Evolutionary conservation across 2,329 filamentous ascomycete species (phyloP).

Genomic region (Didymellaceae sp.): DNA sequence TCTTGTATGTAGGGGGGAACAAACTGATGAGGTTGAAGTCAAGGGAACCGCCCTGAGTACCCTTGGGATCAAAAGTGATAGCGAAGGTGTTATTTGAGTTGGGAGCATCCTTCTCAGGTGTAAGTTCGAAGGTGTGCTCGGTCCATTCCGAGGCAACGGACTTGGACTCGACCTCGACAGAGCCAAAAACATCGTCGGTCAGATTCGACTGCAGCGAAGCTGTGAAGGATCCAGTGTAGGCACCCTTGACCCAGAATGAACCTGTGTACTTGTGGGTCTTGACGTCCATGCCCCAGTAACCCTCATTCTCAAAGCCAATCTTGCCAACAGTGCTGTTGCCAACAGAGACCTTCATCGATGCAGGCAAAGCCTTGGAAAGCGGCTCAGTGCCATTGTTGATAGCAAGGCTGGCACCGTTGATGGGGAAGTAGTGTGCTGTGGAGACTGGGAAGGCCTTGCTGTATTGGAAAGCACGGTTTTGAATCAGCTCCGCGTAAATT

Average conservation of each 20-base stretch:
- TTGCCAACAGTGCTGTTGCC: constrained; percentile 46
- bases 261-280: constrained; percentile 56
- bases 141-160: constrained; percentile 47
- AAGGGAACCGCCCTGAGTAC: constrained; percentile 30
- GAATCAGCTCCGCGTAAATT: constrained; percentile 73
- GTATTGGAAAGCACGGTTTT: constrained; percentile 73
- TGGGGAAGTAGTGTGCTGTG: constrained; percentile 37
- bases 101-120: constrained; percentile 46
- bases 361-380: constrained; percentile 54
- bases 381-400: constrained; percentile 51
- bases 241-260: constrained; percentile 57
- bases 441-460: constrained; percentile 33
- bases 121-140: constrained; percentile 50
- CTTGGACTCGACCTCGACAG: constrained; percentile 36
- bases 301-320: constrained; percentile 58
- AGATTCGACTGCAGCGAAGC: constrained; percentile 51
- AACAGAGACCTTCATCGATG: constrained; percentile 51
- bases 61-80: constrained; percentile 57
- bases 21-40: constrained; percentile 60
- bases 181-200: constrained; percentile 52
- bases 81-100: constrained; percentile 60
- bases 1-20: constrained; percentile 62
- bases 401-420: constrained; percentile 44
- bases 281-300: constrained; percentile 61
- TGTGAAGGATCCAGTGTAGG: constrained; percentile 46